Evolutionary conservation across 305 asterid genomes (phyloP).

Genomic region (Andrographis paniculata): DNA sequence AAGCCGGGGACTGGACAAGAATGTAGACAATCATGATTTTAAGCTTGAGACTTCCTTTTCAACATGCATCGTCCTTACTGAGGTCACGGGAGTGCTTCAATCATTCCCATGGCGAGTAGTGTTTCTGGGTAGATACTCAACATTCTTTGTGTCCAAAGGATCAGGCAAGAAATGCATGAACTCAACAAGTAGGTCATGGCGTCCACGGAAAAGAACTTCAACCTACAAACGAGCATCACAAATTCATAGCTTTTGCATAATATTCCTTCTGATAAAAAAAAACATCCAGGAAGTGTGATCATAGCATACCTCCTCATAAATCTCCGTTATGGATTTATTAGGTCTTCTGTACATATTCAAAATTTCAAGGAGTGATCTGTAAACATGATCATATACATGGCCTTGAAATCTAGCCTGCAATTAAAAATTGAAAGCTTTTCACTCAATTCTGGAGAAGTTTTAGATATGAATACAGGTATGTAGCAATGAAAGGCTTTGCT

Average conservation of each 20-base stretch:
- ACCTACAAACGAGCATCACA: conserved; percentile 70
- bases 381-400: conserved; percentile 68
- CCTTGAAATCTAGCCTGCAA: conserved; percentile 90
- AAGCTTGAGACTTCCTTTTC: conserved; percentile 35
- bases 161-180: conserved; percentile 91
- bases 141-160: conserved; percentile 49
- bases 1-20: no score
- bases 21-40: no score
- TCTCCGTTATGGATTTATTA: conserved; percentile 63
- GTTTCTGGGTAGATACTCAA: conserved; percentile 42
- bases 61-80: neutral
- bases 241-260: conserved; percentile 13
- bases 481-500: conserved; percentile 25
- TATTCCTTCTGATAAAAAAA: conserved; percentile 1
- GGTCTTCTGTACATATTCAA: conserved; percentile 80
- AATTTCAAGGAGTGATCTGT: conserved; percentile 84
- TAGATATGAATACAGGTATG: conserved; percentile 9
- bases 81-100: conserved; percentile 43
- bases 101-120: conserved; percentile 40
- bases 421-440: conserved; percentile 19
- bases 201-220: conserved; percentile 70
- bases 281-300: conserved; percentile 12
- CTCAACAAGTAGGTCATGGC: conserved; percentile 87
- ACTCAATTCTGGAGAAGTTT: conserved; percentile 15
- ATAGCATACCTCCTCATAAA: conserved; percentile 69